phyloP scores from a whole-genome alignment of 2,329 filamentous ascomycete species.

The Talaromyces rugulosus region DNA sequence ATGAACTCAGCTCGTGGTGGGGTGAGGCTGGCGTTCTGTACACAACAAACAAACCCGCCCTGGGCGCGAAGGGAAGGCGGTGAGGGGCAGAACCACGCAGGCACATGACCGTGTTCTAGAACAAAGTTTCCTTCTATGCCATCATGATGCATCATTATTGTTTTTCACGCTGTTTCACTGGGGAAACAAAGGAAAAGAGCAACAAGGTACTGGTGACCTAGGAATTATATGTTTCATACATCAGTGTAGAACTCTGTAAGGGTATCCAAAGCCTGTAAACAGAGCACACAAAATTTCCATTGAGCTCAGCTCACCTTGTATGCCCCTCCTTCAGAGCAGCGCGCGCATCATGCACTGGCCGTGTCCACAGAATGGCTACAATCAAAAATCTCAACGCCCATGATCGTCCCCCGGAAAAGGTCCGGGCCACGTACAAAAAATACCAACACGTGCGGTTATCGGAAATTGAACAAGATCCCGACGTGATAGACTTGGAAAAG shows the following conservation, averaged over 20 bases:
- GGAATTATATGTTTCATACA: neutral
- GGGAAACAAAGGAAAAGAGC: neutral
- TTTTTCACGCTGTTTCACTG: neutral
- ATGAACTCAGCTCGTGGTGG: conserved; percentile 32
- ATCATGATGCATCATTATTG: neutral
- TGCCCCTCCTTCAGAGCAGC: neutral
- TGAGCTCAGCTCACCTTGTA: neutral
- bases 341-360: conserved; percentile 4
- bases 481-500: conserved; percentile 53
- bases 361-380: conserved; percentile 23
- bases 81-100: conserved; percentile 12
- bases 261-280: neutral
- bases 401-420: conserved; percentile 66
- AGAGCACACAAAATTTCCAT: neutral
- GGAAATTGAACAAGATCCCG: conserved; percentile 50
- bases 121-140: neutral
- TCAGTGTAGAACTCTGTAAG: neutral
- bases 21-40: conserved; percentile 16
- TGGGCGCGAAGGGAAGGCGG: conserved; percentile 20
- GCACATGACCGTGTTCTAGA: neutral
- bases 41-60: conserved; percentile 36
- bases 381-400: conserved; percentile 62
- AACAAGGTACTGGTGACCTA: neutral
- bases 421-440: conserved; percentile 70
- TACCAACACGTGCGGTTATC: conserved; percentile 60